Percentiles rank a stretch among this genome's conserved stretches.
Conservation (phyloP, 2,329 filamentous ascomycete genomes). For the Sodiomyces alkalinus region DNA sequence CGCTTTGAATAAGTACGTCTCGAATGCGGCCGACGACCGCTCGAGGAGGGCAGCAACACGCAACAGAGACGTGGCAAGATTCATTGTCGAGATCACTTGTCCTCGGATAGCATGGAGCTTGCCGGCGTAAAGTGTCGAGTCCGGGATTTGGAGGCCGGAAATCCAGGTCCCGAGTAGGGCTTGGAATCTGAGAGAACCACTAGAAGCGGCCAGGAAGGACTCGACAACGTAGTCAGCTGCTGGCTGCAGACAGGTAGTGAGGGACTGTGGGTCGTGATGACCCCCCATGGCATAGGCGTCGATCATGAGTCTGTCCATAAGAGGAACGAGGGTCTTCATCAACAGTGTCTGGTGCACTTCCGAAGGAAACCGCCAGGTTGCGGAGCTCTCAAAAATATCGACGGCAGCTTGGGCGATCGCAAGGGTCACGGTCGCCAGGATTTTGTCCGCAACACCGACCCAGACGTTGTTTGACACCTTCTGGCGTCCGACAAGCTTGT, state of each 20-base stretch:
- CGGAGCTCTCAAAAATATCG: conserved; percentile 73
- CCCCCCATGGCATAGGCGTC: conserved; percentile 65
- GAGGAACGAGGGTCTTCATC: conserved; percentile 48
- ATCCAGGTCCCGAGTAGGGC: conserved; percentile 60
- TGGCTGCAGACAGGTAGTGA: conserved; percentile 49
- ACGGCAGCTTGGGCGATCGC: conserved; percentile 62
- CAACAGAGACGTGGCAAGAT: conserved; percentile 55
- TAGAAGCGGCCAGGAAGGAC: conserved; percentile 57
- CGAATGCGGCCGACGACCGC: conserved; percentile 48
- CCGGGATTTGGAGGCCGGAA: conserved; percentile 40
- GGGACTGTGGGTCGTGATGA: conserved; percentile 24
- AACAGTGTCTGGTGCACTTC: conserved; percentile 55
- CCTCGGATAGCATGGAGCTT: conserved; percentile 37
- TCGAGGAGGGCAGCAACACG: conserved; percentile 51
- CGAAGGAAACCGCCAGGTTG: conserved; percentile 68
- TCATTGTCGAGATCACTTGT: conserved; percentile 50
- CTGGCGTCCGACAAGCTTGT: conserved; percentile 31
- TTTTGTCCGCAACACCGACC: conserved; percentile 63
- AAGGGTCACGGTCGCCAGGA: conserved; percentile 54
- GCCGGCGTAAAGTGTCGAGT: conserved; percentile 46
- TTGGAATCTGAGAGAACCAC: conserved; percentile 58
- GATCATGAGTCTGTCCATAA: conserved; percentile 56
- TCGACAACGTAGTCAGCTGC: conserved; percentile 65
- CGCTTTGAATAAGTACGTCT: conserved; percentile 68
- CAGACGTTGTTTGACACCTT: conserved; percentile 37